Evolutionary conservation across 805 yeast genomes (phyloP), one percentile per base, ranked within the genome.

Genomic region (Yarrowia sp.): DNA sequence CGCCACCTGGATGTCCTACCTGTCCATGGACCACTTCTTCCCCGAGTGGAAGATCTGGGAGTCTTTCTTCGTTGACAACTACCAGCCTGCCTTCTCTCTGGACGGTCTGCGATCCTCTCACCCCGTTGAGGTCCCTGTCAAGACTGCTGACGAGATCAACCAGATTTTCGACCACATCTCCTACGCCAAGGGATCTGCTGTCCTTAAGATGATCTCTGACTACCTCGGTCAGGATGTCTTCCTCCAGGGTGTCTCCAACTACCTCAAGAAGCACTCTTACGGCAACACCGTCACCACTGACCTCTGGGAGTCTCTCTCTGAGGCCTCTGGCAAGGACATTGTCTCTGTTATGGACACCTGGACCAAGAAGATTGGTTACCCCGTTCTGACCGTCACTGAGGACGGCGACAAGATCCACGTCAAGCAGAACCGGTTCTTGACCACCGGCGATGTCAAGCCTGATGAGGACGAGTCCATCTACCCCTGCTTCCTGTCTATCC

Each of bases 41-140:
- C 96, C 96, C 12, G 91, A 88, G 71, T 91, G 97, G 96, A 87
- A 89, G 74, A 88, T 88, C 19, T 89, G 89, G 79, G 84, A 91
- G 78, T 85, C 87, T 66, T 92, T 90, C 75, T 95, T 91, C 46
- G 83, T 90, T 16, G 93, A 87, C 74, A 84, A 89, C 72, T 85
- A 90, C 75, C 94, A 89, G 79, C 83, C 84, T 72, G 96, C 96
- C 38, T 83, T 92, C 75, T 79, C 83, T 9, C 83, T 92, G 71
- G 97, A 92, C 77, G 86, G 91, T 10, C 83, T 92, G 71, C 87
- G 83, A 68, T 76, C 80, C 73, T 88, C 94, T 7, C 97, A 91
- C 77, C 93, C 97, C 8, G 87, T 91, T 70, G 90, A 90, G 78
- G 96, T 91, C 9, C 89, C 90, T 12, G 91, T 91, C n/a, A 79